Percentiles rank a stretch among this genome's conserved stretches.
These are phyloP conservation scores for Suillus plorans DNA, from an alignment of 768 basidiomycete genomes.

Conservation along the genomic window DNA sequence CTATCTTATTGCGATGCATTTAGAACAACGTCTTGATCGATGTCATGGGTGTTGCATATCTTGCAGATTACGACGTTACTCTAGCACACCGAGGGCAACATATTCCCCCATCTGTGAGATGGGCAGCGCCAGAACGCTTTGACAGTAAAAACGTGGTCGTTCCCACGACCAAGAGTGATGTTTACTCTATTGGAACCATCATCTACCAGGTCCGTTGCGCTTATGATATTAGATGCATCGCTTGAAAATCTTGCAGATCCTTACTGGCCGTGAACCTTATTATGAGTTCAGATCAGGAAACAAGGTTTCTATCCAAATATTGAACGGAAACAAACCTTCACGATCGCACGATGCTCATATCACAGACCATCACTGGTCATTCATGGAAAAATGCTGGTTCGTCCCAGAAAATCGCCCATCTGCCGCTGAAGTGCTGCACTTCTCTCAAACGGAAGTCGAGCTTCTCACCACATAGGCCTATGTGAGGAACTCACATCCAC, in stretches of 20 bases:
- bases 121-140: slow-evolving; percentile 9
- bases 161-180: slow-evolving; percentile 1
- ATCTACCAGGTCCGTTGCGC: slow-evolving; percentile 6
- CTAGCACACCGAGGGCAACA: neutral
- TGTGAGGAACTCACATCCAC: neutral
- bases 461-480: neutral
- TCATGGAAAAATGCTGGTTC: slow-evolving; percentile 12
- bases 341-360: neutral
- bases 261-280: slow-evolving; percentile 8
- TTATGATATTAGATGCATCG: neutral
- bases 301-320: neutral
- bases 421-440: neutral
- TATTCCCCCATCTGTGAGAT: slow-evolving; percentile 6
- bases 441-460: neutral
- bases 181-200: slow-evolving; percentile 7
- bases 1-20: neutral
- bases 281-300: neutral
- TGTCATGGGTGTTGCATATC: neutral
- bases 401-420: neutral
- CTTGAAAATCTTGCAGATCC: slow-evolving; percentile 1
- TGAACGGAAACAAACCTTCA: neutral
- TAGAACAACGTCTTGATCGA: slow-evolving; percentile 12
- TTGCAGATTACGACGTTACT: slow-evolving; percentile 9
- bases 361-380: slow-evolving; percentile 1
- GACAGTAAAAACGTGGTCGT: neutral